Evolutionary conservation across 2,329 filamentous ascomycete genomes (phyloP), one percentile per base, ranked within the genome.

Genomic region (Diaporthe eres): DNA sequence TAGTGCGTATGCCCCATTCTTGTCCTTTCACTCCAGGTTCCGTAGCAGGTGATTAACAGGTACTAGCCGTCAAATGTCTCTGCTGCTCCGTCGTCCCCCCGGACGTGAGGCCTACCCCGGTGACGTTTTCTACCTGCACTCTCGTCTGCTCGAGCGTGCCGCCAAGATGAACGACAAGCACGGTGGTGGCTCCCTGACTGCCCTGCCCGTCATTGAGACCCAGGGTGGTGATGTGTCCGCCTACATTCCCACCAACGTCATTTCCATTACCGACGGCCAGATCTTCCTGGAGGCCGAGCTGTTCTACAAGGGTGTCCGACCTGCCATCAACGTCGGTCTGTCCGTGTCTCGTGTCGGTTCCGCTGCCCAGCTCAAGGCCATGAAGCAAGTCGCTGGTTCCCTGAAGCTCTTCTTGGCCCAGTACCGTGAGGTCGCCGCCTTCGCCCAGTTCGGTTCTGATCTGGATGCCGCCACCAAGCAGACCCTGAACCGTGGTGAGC

Each of bases 391-490:
- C 83, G 97, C 97, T 85, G 97, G 97, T 92, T 98, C 96, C 82
- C 92, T 99, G 85, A 99, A 99, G 93, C 95, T 99, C 83, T 99
- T 98, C 95, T 95, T 99, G 94, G 97, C 97, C 84, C 97, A 99
- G 91, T 99, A 99, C 93, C 97, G 97, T 97, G 97, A 99, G 89
- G 97, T 99, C 79, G 97, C 97, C 84, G 97, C 97, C 82, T 99
- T 99, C 89, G 96, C 97, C 83, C 97, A 99, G 90, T 99, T 99
- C 92, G 97, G 97, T 94, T 99, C 97, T 85, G 97, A 99, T 92
- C 91, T 99, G 82, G 97, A 99, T 90, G 97, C 97, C 82, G 92
- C 97, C 82, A 99, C 97, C 88, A 98, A 98, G 94, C 97, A 98
- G 91, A 98, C 96, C 79, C 93, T 99, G 81, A 93, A 86, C 90